phyloP scores from a whole-genome alignment of 192 early-diverging fungal genomes.

The Gryganskiella cystojenkinii region DNA sequence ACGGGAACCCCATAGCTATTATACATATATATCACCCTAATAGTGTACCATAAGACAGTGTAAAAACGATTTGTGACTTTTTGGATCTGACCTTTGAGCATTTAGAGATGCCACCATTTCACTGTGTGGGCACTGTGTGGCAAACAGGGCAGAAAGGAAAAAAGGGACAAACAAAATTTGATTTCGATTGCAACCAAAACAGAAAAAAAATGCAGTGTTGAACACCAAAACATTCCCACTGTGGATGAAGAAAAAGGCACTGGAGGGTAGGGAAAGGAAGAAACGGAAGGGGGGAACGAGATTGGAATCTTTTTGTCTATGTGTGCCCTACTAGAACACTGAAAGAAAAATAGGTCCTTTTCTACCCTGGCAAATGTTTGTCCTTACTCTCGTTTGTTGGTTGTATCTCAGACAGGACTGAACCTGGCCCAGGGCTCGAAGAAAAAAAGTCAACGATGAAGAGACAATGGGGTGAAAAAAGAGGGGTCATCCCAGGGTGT shows the following conservation, averaged over 20 bases:
- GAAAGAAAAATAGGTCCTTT: constrained; percentile 3
- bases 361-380: neutral
- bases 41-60: too few species aligned
- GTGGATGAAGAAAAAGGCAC: too few species aligned
- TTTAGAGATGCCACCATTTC: too few species aligned
- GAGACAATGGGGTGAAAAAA: neutral
- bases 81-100: too few species aligned
- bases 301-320: constrained; percentile 20
- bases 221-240: neutral
- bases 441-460: neutral
- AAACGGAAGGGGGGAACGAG: neutral
- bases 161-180: constrained; percentile 9
- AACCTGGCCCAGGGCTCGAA: constrained; percentile 14
- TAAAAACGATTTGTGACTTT: too few species aligned
- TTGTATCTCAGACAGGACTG: constrained; percentile 30
- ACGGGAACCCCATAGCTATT: too few species aligned
- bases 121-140: too few species aligned
- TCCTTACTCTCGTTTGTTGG: constrained; percentile 5
- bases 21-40: too few species aligned
- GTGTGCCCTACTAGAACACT: neutral
- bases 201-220: too few species aligned
- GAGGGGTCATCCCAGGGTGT: neutral
- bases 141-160: neutral
- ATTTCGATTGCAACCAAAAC: constrained; percentile 50
- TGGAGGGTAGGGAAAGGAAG: neutral